A percentile compares a stretch with the other conserved stretches of the same genome.
Evolutionary conservation across 1,139 yeast genomes (phyloP).

Genomic region (Suhomyces bokatorum): DNA sequence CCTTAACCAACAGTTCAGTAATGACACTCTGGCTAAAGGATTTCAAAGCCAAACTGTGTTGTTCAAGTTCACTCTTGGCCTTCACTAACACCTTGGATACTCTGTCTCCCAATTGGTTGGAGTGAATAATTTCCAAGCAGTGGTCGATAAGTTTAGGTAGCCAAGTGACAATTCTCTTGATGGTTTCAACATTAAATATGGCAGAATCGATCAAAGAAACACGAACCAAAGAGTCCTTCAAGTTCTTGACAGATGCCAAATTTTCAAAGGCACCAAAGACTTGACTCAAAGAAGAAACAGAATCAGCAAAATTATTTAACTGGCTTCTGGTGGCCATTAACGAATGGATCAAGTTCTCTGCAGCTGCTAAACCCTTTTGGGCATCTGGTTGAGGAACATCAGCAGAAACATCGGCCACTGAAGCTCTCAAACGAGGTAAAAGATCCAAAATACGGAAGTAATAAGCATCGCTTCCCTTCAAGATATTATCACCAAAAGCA

Average conservation of each 20-base stretch:
- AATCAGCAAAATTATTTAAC: conserved; percentile 32
- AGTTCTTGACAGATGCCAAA: conserved; percentile 18
- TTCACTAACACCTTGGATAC: conserved; percentile 19
- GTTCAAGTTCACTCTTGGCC: conserved; percentile 22
- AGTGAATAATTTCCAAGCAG: conserved; percentile 36
- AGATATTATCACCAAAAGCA: conserved; percentile 41
- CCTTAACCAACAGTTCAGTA: conserved; percentile 17
- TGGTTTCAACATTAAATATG: conserved; percentile 19
- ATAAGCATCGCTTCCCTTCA: conserved; percentile 55
- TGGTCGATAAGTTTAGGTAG: conserved; percentile 53
- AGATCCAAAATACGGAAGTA: conserved; percentile 76
- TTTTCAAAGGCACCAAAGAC: conserved; percentile 18
- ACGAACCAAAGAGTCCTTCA: conserved; percentile 15
- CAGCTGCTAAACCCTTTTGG: conserved; percentile 75
- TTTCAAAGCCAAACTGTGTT: conserved; percentile 15
- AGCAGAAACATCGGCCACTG: conserved; percentile 59
- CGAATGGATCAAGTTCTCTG: conserved; percentile 67
- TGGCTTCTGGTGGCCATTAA: conserved; percentile 53
- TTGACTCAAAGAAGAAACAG: conserved; percentile 15
- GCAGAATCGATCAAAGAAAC: conserved; percentile 23
- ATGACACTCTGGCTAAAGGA: conserved; percentile 13
- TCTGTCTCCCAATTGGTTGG: conserved; percentile 14
- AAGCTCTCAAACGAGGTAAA: conserved; percentile 73
- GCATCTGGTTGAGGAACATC: conserved; percentile 79
- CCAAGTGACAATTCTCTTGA: conserved; percentile 32